Base-by-base conservation (phyloP, 495 filamentous ascomycete genomes). In the Xylaria bambusicola region DNA sequence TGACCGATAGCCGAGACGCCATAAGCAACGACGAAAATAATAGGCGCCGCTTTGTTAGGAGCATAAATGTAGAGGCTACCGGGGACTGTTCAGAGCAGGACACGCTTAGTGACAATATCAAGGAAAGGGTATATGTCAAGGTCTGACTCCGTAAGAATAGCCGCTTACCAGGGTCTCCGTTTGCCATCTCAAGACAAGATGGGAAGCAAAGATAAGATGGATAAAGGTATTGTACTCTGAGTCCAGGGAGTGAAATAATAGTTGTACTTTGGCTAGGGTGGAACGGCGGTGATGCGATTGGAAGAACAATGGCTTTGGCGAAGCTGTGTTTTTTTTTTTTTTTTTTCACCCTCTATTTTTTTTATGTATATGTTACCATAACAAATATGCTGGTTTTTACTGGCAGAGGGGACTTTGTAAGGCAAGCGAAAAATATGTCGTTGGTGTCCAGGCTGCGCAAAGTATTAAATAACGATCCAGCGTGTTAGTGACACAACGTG, bases 31-130 rank as follows among this genome's bases (percentile, higher is more conserved):
- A 50, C 15, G 46, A 74, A 74, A 36, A 74, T 49, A n/a, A 71
- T 48, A 2, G 71, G 64, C 2, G 68, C 71, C 7, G n/a, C 65
- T 47, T 65, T 60, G 47, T 72, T 69, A 1, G 71, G 71, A 15
- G 60, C 71, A 58, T 71, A 74, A 41, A 74, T 54, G 47, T 63
- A 73, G 3, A 73, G 24, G 54, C 71, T 73, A 6, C 56, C 63
- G 7, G 61, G 59, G 9, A 73, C 71, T 68, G 33, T 29, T 18
- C 7, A 33, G 40, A 18, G 40, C 56, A 26, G 18, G 46, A 36
- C 0, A 56, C 36, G 10, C 41, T 56, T 15, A 61, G 38, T 47
- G 35, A 23, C 10, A 20, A 53, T 9, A 17, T 5, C 13, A 31
- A 31, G n/a, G 17, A 26, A 23, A 29, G 2, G 40, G 3, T 26